Evolutionary conservation across 768 basidiomycete genomes (phyloP).

Genomic region (Lactarius deliciosus): DNA sequence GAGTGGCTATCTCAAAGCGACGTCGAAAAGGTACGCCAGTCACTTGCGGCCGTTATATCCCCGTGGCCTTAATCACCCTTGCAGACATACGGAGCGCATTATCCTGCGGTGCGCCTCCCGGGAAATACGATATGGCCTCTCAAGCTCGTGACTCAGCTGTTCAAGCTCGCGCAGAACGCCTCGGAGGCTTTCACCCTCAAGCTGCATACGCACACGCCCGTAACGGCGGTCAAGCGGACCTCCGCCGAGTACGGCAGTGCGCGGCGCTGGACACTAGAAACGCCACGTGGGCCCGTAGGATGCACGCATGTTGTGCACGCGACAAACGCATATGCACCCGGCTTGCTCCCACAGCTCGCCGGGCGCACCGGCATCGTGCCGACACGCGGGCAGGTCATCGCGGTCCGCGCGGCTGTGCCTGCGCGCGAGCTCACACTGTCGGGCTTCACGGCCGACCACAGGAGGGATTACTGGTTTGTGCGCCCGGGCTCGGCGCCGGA

Average conservation of each 20-base stretch:
- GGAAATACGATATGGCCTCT: constrained; percentile 76
- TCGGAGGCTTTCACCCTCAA: constrained; percentile 43
- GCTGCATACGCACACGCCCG: constrained; percentile 76
- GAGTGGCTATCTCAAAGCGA: constrained; percentile 49
- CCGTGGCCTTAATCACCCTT: neutral
- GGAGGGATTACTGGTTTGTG: constrained; percentile 83
- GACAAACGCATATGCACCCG: constrained; percentile 80
- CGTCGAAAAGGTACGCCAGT: constrained; percentile 45
- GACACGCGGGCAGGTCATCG: constrained; percentile 66
- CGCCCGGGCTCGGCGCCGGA: constrained; percentile 42
- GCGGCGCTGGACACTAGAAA: constrained; percentile 55
- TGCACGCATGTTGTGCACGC: constrained; percentile 77
- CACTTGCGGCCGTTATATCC: neutral
- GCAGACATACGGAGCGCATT: constrained; percentile 46
- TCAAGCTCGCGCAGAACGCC: constrained; percentile 41
- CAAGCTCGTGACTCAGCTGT: constrained; percentile 75
- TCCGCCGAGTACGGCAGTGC: constrained; percentile 35
- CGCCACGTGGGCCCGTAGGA: constrained; percentile 61
- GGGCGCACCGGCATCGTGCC: constrained; percentile 61
- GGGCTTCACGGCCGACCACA: constrained; percentile 43
- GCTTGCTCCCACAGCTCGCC: constrained; percentile 69
- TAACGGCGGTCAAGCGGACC: constrained; percentile 38
- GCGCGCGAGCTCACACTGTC: constrained; percentile 41
- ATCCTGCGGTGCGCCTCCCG: constrained; percentile 51
- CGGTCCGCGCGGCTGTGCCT: constrained; percentile 44